Evolutionary conservation across 2,329 filamentous ascomycete species (phyloP).

Genomic region (Dothideomycetes sp.): DNA sequence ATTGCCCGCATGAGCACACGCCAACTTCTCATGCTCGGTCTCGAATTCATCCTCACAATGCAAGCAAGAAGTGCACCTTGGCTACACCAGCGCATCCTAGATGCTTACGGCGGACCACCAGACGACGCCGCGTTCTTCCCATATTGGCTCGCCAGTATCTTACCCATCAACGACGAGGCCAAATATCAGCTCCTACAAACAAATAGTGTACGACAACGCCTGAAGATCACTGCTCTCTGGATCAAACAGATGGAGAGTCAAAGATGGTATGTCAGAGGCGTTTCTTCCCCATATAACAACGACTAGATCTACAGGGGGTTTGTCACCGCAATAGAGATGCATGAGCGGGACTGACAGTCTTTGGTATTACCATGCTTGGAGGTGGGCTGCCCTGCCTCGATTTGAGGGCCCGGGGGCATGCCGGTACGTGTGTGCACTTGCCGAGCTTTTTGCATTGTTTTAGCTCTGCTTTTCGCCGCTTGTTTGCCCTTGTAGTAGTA

Average conservation of each 20-base stretch:
- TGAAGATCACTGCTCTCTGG: conserved; percentile 78
- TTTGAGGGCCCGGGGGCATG: no score
- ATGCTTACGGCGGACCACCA: conserved; percentile 68
- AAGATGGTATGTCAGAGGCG: conserved; percentile 62
- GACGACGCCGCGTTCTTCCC: conserved; percentile 67
- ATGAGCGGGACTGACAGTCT: no score
- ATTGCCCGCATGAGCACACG: conserved; percentile 56
- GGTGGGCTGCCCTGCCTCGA: no score
- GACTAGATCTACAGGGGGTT: no score
- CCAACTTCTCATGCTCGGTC: conserved; percentile 53
- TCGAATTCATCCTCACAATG: conserved; percentile 60
- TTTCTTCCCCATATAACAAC: no score
- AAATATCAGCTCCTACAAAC: conserved; percentile 68
- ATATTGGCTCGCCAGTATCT: conserved; percentile 80
- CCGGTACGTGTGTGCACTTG: neutral
- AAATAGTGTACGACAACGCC: conserved; percentile 63
- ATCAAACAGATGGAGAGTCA: conserved; percentile 59
- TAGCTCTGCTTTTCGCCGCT: neutral
- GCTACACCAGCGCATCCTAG: conserved; percentile 61
- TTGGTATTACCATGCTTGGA: no score
- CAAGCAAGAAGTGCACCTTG: conserved; percentile 58
- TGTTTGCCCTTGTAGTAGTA: neutral
- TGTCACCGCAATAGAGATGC: no score
- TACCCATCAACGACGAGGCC: conserved; percentile 66
- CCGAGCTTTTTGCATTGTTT: neutral